Evolutionary conservation across 495 filamentous ascomycete species (phyloP).

Genomic region (Talaromyces trachyspermus): DNA sequence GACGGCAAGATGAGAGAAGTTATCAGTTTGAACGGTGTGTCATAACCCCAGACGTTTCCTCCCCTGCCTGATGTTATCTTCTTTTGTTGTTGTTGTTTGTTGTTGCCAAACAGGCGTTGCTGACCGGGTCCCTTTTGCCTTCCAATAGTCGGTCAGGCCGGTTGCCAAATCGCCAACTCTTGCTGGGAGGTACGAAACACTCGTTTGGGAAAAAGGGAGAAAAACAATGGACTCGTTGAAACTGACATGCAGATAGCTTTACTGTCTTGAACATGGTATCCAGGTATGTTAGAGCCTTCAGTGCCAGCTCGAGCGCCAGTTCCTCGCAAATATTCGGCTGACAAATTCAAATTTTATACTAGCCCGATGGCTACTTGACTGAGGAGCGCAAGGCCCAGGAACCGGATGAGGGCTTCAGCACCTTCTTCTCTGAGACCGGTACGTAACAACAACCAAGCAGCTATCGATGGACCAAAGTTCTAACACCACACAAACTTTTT

Average conservation of each 20-base stretch:
- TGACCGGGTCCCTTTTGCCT: conserved; percentile 16
- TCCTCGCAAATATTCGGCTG: too few relatives aligned
- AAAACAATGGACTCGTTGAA: conserved; percentile 7
- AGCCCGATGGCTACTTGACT: conserved; percentile 98
- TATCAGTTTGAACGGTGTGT: conserved; percentile 96
- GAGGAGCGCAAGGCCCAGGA: conserved; percentile 92
- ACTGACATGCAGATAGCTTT: conserved; percentile 56
- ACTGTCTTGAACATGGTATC: conserved; percentile 99
- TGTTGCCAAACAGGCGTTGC: conserved; percentile 12
- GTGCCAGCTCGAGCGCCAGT: too few relatives aligned
- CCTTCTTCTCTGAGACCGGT: conserved; percentile 99
- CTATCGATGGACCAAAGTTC: conserved; percentile 1
- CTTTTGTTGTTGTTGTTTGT: neutral
- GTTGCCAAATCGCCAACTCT: conserved; percentile 99
- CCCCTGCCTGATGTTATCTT: conserved; percentile 10
- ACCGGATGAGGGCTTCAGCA: conserved; percentile 96
- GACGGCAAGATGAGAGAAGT: conserved; percentile 89
- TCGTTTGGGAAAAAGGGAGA: neutral
- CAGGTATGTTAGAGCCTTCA: conserved; percentile 57
- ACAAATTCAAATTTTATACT: conserved; percentile 19
- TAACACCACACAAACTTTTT: conserved; percentile 12
- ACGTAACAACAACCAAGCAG: too few relatives aligned
- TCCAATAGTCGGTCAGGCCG: conserved; percentile 89
- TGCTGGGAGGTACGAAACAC: conserved; percentile 86
- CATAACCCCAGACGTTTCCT: neutral